These are phyloP conservation scores for Gnaphalium uliginosum DNA, from an alignment of 129 eudicot genomes.

Conservation along the genomic window DNA sequence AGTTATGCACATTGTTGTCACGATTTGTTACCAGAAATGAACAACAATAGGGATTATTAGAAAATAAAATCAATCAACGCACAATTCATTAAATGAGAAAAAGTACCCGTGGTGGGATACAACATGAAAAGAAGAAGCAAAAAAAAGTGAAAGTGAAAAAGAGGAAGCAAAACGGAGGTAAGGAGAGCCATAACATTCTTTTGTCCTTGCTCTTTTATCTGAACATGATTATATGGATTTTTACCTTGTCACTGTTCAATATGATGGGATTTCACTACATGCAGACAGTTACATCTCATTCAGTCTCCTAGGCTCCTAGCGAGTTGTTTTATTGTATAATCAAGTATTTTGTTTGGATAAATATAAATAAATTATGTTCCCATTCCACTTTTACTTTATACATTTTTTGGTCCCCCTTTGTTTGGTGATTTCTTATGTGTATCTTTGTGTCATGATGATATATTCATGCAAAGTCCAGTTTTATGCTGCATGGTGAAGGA, in stretches of 20 bases:
- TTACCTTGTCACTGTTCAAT: not conserved
- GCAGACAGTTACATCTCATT: not conserved
- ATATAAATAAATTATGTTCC: too few species aligned
- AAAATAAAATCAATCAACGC: not conserved
- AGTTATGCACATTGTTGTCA: not conserved
- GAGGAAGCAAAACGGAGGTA: not conserved
- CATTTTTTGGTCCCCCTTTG: too few species aligned
- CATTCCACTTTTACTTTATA: too few species aligned
- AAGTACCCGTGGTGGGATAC: not conserved
- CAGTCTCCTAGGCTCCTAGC: not conserved
- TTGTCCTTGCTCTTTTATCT: too few species aligned
- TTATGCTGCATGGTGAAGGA: slow-evolving; percentile 10
- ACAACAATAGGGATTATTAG: not conserved
- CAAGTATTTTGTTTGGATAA: too few species aligned
- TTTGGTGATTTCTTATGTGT: too few species aligned
- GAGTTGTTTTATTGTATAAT: not conserved
- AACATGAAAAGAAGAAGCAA: not conserved
- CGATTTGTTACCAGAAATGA: not conserved
- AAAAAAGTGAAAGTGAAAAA: not conserved
- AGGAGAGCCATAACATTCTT: too few species aligned
- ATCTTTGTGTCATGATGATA: too few species aligned
- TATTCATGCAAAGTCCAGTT: not conserved
- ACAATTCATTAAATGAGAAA: not conserved
- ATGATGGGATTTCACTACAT: slow-evolving; percentile 10
- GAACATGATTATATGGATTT: not conserved